phyloP scores from a whole-genome alignment of 2,329 filamentous ascomycete species.

The Aspergillus nomiae region DNA sequence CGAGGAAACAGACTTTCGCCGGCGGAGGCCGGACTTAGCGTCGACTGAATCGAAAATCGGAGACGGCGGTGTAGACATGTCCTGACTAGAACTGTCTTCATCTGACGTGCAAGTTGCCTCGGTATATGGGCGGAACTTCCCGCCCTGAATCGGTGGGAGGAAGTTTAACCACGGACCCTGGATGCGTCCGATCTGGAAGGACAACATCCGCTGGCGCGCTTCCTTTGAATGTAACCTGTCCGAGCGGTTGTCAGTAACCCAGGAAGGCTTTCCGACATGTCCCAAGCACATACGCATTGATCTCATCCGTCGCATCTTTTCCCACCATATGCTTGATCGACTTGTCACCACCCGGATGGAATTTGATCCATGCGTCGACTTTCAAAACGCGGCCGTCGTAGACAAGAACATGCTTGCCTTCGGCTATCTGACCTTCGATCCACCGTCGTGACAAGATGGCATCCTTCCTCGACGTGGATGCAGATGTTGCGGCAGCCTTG shows the following conservation, averaged over 20 bases:
- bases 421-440: constrained; percentile 80
- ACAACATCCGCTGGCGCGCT: constrained; percentile 73
- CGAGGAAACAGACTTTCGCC: constrained; percentile 35
- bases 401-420: constrained; percentile 78
- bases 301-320: constrained; percentile 90
- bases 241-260: not conserved
- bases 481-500: not conserved
- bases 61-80: constrained; percentile 59
- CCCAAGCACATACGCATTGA: constrained; percentile 70
- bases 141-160: constrained; percentile 86
- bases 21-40: constrained; percentile 35
- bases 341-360: constrained; percentile 89
- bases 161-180: constrained; percentile 87
- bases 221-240: constrained; percentile 78
- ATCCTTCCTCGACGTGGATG: constrained; percentile 43
- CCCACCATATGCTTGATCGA: constrained; percentile 92
- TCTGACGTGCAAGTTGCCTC: constrained; percentile 46
- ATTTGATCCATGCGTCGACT: constrained; percentile 83
- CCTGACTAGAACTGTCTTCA: constrained; percentile 51
- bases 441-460: constrained; percentile 61
- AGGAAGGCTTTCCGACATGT: not conserved
- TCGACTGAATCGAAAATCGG: constrained; percentile 61
- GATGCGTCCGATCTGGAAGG: constrained; percentile 80
- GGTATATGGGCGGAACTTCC: constrained; percentile 65
- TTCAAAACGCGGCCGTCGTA: constrained; percentile 80